A percentile compares a stretch with the other conserved stretches of the same genome.
Evolutionary conservation across 2,329 filamentous ascomycete genomes (phyloP).

Genomic region (Aspergillus spinulosporus): DNA sequence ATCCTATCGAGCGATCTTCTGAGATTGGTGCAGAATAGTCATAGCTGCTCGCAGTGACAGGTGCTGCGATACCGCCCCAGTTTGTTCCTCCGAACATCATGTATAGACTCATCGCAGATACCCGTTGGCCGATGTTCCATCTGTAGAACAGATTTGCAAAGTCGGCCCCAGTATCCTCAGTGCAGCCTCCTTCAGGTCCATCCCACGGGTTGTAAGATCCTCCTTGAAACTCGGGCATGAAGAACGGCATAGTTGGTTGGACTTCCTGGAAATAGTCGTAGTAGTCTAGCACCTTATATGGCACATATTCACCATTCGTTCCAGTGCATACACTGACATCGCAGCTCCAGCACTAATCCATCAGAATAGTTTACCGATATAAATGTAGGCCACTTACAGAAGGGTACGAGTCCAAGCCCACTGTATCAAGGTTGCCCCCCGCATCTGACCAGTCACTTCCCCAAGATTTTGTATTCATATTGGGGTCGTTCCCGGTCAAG

Average conservation of each 20-base stretch:
- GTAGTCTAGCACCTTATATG: constrained; percentile 54
- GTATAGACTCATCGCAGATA: constrained; percentile 62
- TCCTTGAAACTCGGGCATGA: constrained; percentile 62
- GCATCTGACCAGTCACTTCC: constrained; percentile 60
- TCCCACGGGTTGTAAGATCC: constrained; percentile 64
- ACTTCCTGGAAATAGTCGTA: constrained; percentile 50
- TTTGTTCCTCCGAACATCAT: constrained; percentile 67
- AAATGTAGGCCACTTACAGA: constrained; percentile 52
- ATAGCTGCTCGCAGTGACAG: constrained; percentile 61
- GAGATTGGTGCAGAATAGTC: constrained; percentile 65
- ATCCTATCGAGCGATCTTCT: constrained; percentile 58
- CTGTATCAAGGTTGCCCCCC: constrained; percentile 45
- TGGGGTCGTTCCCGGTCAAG: constrained; percentile 60
- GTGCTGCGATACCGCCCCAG: constrained; percentile 61
- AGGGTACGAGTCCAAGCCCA: constrained; percentile 37
- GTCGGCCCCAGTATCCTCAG: constrained; percentile 56
- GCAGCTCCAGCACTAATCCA: constrained; percentile 64
- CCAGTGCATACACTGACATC: constrained; percentile 61
- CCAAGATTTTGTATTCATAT: constrained; percentile 60
- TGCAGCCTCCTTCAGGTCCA: constrained; percentile 58
- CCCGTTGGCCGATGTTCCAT: constrained; percentile 60
- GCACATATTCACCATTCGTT: constrained; percentile 60
- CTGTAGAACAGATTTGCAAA: constrained; percentile 67
- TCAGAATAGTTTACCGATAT: constrained; percentile 43
- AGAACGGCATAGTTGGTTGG: constrained; percentile 48